A percentile compares a stretch with the other conserved stretches of the same genome.
These are phyloP conservation scores for Gnomoniopsis sp. DNA, from an alignment of 2,329 filamentous ascomycete genomes.

Conservation along the genomic window DNA sequence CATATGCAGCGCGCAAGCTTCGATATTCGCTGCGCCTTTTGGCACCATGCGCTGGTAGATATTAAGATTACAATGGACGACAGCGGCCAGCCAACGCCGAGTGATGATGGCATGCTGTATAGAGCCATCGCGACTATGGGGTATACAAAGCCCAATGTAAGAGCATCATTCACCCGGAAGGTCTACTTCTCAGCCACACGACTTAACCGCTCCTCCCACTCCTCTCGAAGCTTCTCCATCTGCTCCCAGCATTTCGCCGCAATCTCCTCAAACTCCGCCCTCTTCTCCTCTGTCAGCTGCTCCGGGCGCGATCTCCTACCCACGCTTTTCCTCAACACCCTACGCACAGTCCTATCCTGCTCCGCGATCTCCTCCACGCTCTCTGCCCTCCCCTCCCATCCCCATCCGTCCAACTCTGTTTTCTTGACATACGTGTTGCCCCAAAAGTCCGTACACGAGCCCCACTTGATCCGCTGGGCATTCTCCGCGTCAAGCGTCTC, in stretches of 20 bases:
- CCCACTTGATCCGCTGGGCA: conserved; percentile 73
- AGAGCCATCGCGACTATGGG: too few relatives aligned
- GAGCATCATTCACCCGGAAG: neutral
- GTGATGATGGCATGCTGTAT: too few relatives aligned
- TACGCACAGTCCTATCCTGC: conserved; percentile 35
- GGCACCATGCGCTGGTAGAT: too few relatives aligned
- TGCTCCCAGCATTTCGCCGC: conserved; percentile 62
- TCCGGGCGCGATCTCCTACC: conserved; percentile 57
- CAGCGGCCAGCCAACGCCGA: too few relatives aligned
- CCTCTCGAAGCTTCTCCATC: conserved; percentile 67
- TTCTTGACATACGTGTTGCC: conserved; percentile 63
- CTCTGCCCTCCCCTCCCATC: conserved; percentile 60
- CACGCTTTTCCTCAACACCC: conserved; percentile 47
- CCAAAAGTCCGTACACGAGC: conserved; percentile 61
- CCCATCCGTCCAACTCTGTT: conserved; percentile 87
- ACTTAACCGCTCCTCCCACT: conserved; percentile 56
- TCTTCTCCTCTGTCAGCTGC: conserved; percentile 58
- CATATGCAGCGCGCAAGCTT: too few relatives aligned
- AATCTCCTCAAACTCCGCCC: conserved; percentile 58
- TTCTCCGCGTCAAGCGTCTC: conserved; percentile 55
- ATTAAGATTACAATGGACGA: too few relatives aligned
- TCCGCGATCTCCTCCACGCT: conserved; percentile 41
- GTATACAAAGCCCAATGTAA: neutral
- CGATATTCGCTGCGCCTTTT: too few relatives aligned
- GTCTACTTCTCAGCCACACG: neutral